Conservation (phyloP, 1,284 basidiomycete species). For the Leccinum subrobustum region DNA sequence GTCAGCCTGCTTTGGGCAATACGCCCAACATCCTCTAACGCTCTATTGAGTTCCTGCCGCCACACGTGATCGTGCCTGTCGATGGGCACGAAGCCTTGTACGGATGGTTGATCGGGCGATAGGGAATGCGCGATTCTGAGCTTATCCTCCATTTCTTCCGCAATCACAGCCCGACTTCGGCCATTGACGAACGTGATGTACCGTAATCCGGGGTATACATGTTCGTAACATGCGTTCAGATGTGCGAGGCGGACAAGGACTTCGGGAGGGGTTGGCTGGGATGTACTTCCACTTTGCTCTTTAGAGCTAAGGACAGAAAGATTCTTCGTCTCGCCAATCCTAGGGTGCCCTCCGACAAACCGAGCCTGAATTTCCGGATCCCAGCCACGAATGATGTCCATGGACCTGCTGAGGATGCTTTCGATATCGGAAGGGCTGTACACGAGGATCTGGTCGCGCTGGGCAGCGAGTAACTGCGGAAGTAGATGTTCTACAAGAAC, state of each 20-base stretch:
- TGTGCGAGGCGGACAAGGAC: conserved; percentile 61
- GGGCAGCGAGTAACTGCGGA: conserved; percentile 46
- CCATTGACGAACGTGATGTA: conserved; percentile 94
- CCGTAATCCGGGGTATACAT: conserved; percentile 67
- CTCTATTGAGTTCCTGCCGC: conserved; percentile 66
- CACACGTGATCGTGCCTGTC: conserved; percentile 48
- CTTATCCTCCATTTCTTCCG: conserved; percentile 74
- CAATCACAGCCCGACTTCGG: conserved; percentile 67
- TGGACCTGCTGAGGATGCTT: conserved; percentile 60
- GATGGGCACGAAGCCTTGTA: conserved; percentile 41
- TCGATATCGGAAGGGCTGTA: conserved; percentile 32
- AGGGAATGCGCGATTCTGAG: conserved; percentile 54
- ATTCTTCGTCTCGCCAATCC: conserved; percentile 80
- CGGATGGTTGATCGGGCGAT: conserved; percentile 40
- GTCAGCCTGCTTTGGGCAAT: conserved; percentile 72
- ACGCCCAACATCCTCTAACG: conserved; percentile 67
- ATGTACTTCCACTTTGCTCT: conserved; percentile 63
- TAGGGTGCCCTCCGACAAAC: conserved; percentile 83
- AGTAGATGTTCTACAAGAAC: conserved; percentile 56
- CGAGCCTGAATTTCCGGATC: conserved; percentile 52
- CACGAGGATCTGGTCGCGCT: neutral
- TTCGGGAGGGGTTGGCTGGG: conserved; percentile 55
- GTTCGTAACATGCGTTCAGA: conserved; percentile 79
- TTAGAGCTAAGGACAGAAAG: conserved; percentile 72
- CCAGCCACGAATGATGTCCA: conserved; percentile 58